Percentiles rank a stretch among this genome's conserved stretches.
phyloP scores from a whole-genome alignment of 2,329 filamentous ascomycete genomes.

The Zymoseptoria pseudotritici region DNA sequence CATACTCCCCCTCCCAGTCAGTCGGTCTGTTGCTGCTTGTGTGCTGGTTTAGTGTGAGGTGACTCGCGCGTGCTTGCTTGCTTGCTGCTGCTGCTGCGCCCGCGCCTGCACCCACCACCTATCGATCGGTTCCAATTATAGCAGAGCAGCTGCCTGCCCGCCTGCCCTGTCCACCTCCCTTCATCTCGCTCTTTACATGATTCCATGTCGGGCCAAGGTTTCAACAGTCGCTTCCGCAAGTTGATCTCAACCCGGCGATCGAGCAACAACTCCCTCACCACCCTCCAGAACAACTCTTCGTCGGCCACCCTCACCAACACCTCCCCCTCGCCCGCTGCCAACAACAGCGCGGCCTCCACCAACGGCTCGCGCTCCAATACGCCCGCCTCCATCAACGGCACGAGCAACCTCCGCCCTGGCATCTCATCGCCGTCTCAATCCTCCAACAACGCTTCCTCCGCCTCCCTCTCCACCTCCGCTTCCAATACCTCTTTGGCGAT shows the following conservation, averaged over 20 bases:
- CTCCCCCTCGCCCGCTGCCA: conserved; percentile 13
- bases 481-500: conserved; percentile 33
- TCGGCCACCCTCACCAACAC: conserved; percentile 33
- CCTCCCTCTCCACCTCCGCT: conserved; percentile 8
- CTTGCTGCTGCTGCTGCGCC: background rate
- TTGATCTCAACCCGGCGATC: conserved; percentile 72
- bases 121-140: background rate
- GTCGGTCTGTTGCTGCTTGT: too few species aligned
- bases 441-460: conserved; percentile 36
- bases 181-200: conserved; percentile 49
- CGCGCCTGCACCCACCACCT: background rate
- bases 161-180: conserved; percentile 30
- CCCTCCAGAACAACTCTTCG: conserved; percentile 50
- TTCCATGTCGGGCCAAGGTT: conserved; percentile 18
- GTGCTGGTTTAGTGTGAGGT: too few species aligned
- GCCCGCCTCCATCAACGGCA: conserved; percentile 31
- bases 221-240: conserved; percentile 72
- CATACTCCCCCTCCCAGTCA: too few species aligned
- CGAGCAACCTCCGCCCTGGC: conserved; percentile 40
- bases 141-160: background rate
- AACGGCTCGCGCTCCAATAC: conserved; percentile 29
- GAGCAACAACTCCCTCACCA: conserved; percentile 51
- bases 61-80: background rate
- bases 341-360: conserved; percentile 19
- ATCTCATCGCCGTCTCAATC: conserved; percentile 11